Conservation (phyloP, 352 stramenopile genomes). For the Pythium myriotylum region DNA sequence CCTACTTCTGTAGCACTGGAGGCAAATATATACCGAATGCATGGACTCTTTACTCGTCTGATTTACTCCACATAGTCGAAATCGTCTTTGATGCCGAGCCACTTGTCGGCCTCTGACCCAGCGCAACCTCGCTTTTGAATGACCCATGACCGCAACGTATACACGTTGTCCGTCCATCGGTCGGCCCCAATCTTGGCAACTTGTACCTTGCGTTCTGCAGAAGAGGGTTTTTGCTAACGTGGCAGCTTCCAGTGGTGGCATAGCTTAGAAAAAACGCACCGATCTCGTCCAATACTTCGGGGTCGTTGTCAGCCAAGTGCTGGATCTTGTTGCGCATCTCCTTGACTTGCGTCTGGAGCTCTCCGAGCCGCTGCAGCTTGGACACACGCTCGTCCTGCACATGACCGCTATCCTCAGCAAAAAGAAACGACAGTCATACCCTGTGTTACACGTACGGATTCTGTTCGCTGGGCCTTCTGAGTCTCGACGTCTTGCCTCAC, state of each 20-base stretch:
- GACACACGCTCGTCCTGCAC: constrained; percentile 60
- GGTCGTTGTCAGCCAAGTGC: constrained; percentile 75
- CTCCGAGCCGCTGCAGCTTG: constrained; percentile 57
- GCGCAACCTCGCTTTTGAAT: constrained; percentile 75
- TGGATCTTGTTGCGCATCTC: constrained; percentile 57
- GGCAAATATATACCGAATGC: constrained; percentile 2
- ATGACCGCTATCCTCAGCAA: too few species aligned
- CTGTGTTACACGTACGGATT: constrained; percentile 64
- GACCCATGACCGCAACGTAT: constrained; percentile 80
- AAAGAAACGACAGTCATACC: too few species aligned
- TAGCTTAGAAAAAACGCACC: constrained; percentile 26
- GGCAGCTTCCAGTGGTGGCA: too few species aligned
- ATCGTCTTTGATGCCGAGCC: constrained; percentile 84
- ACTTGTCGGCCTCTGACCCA: constrained; percentile 80
- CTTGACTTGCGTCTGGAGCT: constrained; percentile 55
- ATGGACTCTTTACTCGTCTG: not conserved
- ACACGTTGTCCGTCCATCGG: constrained; percentile 86
- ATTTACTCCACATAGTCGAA: constrained; percentile 82
- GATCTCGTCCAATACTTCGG: constrained; percentile 62
- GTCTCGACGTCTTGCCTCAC: constrained; percentile 52
- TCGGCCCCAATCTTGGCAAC: constrained; percentile 73
- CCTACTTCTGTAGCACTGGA: not conserved
- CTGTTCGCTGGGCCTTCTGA: constrained; percentile 50
- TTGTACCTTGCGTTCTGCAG: constrained; percentile 50
- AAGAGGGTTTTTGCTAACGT: not conserved